Conservation (phyloP, 2,329 filamentous ascomycete genomes). For the Sporothrix inflata region DNA sequence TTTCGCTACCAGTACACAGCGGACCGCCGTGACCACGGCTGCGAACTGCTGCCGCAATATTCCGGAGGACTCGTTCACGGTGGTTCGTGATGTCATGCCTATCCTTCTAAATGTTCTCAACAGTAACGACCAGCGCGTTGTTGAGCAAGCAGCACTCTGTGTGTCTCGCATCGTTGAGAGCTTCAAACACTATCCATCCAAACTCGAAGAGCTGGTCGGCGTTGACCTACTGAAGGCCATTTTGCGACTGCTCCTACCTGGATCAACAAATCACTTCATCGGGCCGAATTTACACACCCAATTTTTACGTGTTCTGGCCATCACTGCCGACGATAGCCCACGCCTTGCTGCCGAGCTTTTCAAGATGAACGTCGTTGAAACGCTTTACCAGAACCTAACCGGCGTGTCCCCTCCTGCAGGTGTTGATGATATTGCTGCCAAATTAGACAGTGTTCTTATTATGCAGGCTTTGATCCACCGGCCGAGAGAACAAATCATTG, state of each 20-base stretch:
- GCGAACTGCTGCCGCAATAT: slow-evolving; percentile 99
- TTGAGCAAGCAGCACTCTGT: slow-evolving; percentile 94
- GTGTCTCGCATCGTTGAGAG: slow-evolving; percentile 96
- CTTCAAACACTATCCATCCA: slow-evolving; percentile 85
- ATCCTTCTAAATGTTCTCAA: slow-evolving; percentile 86
- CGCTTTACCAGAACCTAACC: slow-evolving; percentile 93
- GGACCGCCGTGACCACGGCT: slow-evolving; percentile 94
- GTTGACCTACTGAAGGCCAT: slow-evolving; percentile 84
- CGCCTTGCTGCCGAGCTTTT: slow-evolving; percentile 85
- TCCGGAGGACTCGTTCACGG: slow-evolving; percentile 87
- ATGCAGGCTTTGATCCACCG: slow-evolving; percentile 98
- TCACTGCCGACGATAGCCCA: slow-evolving; percentile 87
- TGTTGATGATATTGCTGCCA: slow-evolving; percentile 75
- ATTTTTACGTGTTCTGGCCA: slow-evolving; percentile 88
- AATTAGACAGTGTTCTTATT: slow-evolving; percentile 94
- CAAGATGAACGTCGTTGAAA: slow-evolving; percentile 96
- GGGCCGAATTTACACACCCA: slow-evolving; percentile 94
- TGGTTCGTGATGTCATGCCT: slow-evolving; percentile 94
- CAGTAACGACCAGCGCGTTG: slow-evolving; percentile 93
- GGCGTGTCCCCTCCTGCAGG: slow-evolving; percentile 88
- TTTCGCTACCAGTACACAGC: slow-evolving; percentile 94
- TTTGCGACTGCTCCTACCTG: slow-evolving; percentile 83
- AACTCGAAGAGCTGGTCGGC: slow-evolving; percentile 90
- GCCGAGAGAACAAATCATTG: slow-evolving; percentile 92
- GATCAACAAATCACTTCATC: slow-evolving; percentile 87